Evolutionary conservation across 2,329 filamentous ascomycete genomes (phyloP).

Genomic region (Claviceps paspali): DNA sequence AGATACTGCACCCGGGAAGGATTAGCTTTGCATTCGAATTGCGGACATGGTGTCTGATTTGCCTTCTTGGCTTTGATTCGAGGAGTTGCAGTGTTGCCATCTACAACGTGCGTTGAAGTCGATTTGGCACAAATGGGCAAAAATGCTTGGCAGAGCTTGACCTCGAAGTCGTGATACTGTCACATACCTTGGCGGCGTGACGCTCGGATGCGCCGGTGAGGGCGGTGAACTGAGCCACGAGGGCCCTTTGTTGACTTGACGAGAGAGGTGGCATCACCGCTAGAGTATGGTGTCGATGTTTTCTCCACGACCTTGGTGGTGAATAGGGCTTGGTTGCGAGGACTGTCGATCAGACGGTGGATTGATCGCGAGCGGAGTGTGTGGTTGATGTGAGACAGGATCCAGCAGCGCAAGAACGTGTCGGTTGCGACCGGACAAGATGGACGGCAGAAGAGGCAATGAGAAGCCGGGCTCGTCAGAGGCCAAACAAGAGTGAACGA

Average conservation of each 20-base stretch:
- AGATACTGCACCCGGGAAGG: conserved; percentile 24
- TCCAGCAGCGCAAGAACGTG: neutral
- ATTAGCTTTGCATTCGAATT: conserved; percentile 10
- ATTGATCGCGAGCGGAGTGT: neutral
- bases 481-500: neutral
- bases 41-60: neutral
- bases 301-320: too few species aligned
- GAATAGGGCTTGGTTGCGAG: neutral
- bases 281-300: too few species aligned
- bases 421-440: neutral
- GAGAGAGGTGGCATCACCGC: conserved; percentile 24
- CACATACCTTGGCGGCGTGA: conserved; percentile 29
- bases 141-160: neutral
- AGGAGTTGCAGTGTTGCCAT: neutral
- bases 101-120: too few species aligned
- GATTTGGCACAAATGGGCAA: too few species aligned
- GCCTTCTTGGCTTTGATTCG: too few species aligned
- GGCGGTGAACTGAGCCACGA: conserved; percentile 26
- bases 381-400: neutral
- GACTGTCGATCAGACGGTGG: neutral
- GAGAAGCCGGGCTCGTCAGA: neutral
- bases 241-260: conserved; percentile 23
- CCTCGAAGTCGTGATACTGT: conserved; percentile 1
- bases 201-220: conserved; percentile 29
- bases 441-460: neutral